Evolutionary conservation across 2,329 filamentous ascomycete species (phyloP), one percentile per base, ranked within the genome.

Genomic region (Trematosphaeria pertusa): DNA sequence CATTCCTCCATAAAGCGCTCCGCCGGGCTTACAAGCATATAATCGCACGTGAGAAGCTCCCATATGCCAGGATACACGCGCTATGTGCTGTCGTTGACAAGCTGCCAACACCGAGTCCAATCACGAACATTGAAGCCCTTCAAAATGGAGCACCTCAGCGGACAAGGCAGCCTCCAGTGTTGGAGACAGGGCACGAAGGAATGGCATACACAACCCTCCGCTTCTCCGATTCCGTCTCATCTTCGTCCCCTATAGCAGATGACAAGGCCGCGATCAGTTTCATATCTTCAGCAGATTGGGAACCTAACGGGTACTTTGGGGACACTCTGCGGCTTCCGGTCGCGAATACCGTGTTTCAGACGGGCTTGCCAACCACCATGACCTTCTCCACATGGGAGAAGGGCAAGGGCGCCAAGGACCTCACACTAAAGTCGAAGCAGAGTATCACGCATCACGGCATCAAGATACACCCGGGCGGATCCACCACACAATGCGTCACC

Each of bases 321-420:
- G 50, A 61, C 26, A 52, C 48, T 9, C 37, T 70, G 81, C 43
- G 83, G 78, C 5, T 92, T 2, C 89, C 89, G 2, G 74, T 94
- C 19, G 86, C 89, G 31, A 89, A 91, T 61, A 95, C 90, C 0
- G 74, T 91, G 5, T 94, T 94, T 63, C 82, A 85, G 30, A 93
- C 86, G 50, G 87, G 85, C 35, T 77, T 75, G 19, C 60, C 57
- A 24, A 59, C 49, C 17, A 67, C 64, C 15, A 61, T 70, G 60
- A 61, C 49, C 12, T 32, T 52, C 2, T 62, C 64, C 1, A 53
- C 24, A 0, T 73, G 67, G 67, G 30, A 39, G 11, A 55, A 36
- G 45, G 59, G 20, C 35, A 58, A 44, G 20, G 56, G 24, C 40
- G 47, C 51, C 11, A 37, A 37, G 21, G 43, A 45, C 18, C 21